Percentiles rank a stretch among this genome's conserved stretches.
Conservation (phyloP, 2,329 filamentous ascomycete species). For the Penicillium sp. region DNA sequence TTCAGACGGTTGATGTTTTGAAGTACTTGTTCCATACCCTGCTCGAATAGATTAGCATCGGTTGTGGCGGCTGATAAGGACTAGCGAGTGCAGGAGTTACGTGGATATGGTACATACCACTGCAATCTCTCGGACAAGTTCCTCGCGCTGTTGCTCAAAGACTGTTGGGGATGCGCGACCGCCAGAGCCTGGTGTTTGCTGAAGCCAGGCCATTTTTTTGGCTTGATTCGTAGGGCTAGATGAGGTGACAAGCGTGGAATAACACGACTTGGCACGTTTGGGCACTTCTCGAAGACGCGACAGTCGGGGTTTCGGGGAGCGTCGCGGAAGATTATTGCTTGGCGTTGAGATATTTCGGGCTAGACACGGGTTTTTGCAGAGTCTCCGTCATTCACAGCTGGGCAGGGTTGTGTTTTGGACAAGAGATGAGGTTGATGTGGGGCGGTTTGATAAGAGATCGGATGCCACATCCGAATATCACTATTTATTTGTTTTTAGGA, state of each 20-base stretch:
- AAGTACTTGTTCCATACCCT: constrained; percentile 81
- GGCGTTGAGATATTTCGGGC: not conserved
- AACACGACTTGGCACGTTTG: not conserved
- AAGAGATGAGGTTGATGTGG: constrained; percentile 2
- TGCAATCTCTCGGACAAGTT: constrained; percentile 45
- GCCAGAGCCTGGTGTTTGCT: constrained; percentile 17
- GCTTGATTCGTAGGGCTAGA: not conserved
- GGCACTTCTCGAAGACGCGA: not conserved
- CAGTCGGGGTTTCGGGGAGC: not conserved
- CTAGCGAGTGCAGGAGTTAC: not conserved
- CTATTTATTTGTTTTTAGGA: not conserved
- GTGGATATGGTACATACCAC: constrained; percentile 38
- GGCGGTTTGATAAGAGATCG: not conserved
- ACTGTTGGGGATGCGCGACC: constrained; percentile 30
- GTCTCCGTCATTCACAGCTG: not conserved
- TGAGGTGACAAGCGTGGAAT: not conserved
- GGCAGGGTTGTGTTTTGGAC: not conserved
- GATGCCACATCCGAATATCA: not conserved
- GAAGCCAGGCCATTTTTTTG: constrained; percentile 18
- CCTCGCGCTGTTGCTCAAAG: constrained; percentile 45
- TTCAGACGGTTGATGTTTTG: constrained; percentile 96
- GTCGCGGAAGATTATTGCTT: not conserved
- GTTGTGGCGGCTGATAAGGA: not conserved
- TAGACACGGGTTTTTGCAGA: not conserved
- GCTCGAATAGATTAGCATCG: not conserved